phyloP scores from a whole-genome alignment of 805 yeast genomes.

The Metschnikowia hibisci region DNA sequence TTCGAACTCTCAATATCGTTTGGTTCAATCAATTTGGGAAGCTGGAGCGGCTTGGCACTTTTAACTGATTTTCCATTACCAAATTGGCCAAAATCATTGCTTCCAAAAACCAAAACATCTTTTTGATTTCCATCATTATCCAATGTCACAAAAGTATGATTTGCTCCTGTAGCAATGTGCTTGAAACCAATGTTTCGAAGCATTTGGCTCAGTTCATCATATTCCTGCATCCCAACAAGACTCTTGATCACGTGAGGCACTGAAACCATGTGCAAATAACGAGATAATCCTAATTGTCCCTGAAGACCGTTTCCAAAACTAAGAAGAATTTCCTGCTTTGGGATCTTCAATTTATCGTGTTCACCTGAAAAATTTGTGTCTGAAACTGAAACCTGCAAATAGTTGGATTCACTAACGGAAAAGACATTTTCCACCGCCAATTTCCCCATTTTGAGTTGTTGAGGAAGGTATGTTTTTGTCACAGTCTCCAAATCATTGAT shows the following conservation, averaged over 20 bases:
- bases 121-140: conserved; percentile 40
- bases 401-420: conserved; percentile 66
- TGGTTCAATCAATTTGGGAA: conserved; percentile 62
- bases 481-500: conserved; percentile 35
- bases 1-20: conserved; percentile 24
- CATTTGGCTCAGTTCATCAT: conserved; percentile 9
- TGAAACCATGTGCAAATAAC: conserved; percentile 68
- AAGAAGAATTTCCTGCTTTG: conserved; percentile 30
- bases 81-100: conserved; percentile 75
- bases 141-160: conserved; percentile 61
- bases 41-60: conserved; percentile 46
- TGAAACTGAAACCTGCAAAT: conserved; percentile 24
- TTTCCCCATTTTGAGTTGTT: conserved; percentile 7
- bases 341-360: background rate
- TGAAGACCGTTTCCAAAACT: conserved; percentile 80
- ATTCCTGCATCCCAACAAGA: conserved; percentile 17
- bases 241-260: conserved; percentile 54
- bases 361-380: conserved; percentile 16
- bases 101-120: conserved; percentile 79
- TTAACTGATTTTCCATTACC: conserved; percentile 77
- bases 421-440: conserved; percentile 44
- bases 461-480: conserved; percentile 13
- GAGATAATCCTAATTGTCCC: conserved; percentile 83
- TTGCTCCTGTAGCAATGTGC: conserved; percentile 57
- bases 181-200: conserved; percentile 18